phyloP scores from a whole-genome alignment of 768 basidiomycete genomes.

The Grammothele lineata region DNA sequence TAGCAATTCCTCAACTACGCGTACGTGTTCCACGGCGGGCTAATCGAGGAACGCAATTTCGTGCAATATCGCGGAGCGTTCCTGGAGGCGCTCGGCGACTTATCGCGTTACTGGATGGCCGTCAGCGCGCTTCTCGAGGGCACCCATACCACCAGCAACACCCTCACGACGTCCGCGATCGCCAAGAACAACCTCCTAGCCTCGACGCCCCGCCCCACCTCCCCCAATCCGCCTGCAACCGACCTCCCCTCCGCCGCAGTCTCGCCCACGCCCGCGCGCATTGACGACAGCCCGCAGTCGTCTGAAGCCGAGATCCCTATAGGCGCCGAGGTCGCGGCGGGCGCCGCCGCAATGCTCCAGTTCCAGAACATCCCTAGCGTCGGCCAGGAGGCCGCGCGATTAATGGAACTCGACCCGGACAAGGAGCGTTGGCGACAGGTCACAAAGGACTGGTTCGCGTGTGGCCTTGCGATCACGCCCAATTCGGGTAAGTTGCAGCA shows the following conservation, averaged over 20 bases:
- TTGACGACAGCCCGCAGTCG: slow-evolving; percentile 27
- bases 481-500: slow-evolving; percentile 95
- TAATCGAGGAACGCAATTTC: slow-evolving; percentile 79
- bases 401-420: slow-evolving; percentile 85
- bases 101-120: slow-evolving; percentile 92
- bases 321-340: slow-evolving; percentile 10
- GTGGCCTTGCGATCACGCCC: slow-evolving; percentile 82
- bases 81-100: slow-evolving; percentile 96
- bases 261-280: slow-evolving; percentile 22
- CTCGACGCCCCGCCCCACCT: slow-evolving; percentile 23
- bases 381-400: slow-evolving; percentile 75
- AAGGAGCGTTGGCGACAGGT: slow-evolving; percentile 89
- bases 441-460: slow-evolving; percentile 90
- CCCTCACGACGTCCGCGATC: slow-evolving; percentile 52
- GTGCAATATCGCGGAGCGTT: slow-evolving; percentile 72
- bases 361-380: slow-evolving; percentile 53
- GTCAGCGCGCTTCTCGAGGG: slow-evolving; percentile 82
- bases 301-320: slow-evolving; percentile 19
- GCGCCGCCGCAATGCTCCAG: slow-evolving; percentile 1
- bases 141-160: slow-evolving; percentile 29
- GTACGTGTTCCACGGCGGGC: slow-evolving; percentile 88
- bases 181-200: slow-evolving; percentile 24
- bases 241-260: slow-evolving; percentile 19
- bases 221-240: slow-evolving; percentile 12
- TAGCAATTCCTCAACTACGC: slow-evolving; percentile 90